Conservation (phyloP, 2,329 filamentous ascomycete species). For the Xylariales sp. region DNA sequence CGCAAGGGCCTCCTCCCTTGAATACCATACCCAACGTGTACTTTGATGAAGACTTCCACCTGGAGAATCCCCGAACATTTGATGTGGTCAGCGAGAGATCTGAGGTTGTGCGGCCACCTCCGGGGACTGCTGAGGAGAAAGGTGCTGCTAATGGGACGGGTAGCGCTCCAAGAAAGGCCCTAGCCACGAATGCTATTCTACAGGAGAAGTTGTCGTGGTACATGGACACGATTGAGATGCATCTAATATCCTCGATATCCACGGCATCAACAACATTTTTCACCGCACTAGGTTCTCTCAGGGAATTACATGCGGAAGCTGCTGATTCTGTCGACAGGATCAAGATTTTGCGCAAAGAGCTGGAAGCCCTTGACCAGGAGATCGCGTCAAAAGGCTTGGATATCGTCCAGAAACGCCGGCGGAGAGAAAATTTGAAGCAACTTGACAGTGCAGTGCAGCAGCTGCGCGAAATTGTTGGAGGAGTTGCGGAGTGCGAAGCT, state of each 20-base stretch:
- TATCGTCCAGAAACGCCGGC: constrained; percentile 76
- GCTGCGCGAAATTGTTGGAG: constrained; percentile 71
- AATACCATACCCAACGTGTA: constrained; percentile 92
- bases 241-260: constrained; percentile 93
- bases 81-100: constrained; percentile 95
- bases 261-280: constrained; percentile 96
- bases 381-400: constrained; percentile 82
- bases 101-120: constrained; percentile 76
- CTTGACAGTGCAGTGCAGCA: constrained; percentile 81
- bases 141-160: constrained; percentile 52
- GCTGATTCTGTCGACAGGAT: constrained; percentile 88
- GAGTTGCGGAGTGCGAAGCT: constrained; percentile 71
- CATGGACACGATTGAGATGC: constrained; percentile 98
- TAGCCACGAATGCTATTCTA: constrained; percentile 93
- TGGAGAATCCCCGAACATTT: constrained; percentile 94
- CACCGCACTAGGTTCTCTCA: constrained; percentile 83
- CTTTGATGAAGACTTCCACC: constrained; percentile 89
- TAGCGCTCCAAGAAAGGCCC: constrained; percentile 69
- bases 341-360: constrained; percentile 71
- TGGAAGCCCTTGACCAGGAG: constrained; percentile 77
- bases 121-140: constrained; percentile 50
- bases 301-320: constrained; percentile 87
- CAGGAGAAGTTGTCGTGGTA: constrained; percentile 99
- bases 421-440: constrained; percentile 79
- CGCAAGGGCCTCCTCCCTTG: constrained; percentile 75